These are phyloP conservation scores for Penicillium olsonii DNA, from an alignment of 2,329 filamentous ascomycete genomes.

Conservation along the genomic window DNA sequence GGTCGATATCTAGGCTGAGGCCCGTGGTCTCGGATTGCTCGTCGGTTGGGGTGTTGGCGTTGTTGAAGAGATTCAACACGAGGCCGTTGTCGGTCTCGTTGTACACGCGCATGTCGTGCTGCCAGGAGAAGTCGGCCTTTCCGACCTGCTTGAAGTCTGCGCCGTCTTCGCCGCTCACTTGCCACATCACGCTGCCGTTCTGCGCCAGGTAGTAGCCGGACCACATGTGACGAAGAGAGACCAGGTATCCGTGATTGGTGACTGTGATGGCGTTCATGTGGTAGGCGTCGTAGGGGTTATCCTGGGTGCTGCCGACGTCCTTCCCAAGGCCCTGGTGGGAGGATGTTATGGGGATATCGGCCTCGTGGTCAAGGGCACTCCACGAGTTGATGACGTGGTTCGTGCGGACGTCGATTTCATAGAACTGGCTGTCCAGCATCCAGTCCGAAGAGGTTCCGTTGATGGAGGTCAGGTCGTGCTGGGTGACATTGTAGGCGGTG, in stretches of 20 bases:
- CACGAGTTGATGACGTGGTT: conserved; percentile 36
- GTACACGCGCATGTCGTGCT: conserved; percentile 36
- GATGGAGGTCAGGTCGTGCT: conserved; percentile 32
- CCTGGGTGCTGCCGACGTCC: conserved; percentile 13
- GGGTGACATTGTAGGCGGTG: conserved; percentile 39
- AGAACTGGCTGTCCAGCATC: conserved; percentile 37
- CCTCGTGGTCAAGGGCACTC: conserved; percentile 37
- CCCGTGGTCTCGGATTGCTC: conserved; percentile 21
- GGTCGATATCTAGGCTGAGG: conserved; percentile 23
- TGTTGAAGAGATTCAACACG: conserved; percentile 33
- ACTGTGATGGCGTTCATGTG: conserved; percentile 38
- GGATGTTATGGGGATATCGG: conserved; percentile 29
- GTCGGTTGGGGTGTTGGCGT: conserved; percentile 22
- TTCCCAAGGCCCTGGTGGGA: conserved; percentile 25
- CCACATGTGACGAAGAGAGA: conserved; percentile 41
- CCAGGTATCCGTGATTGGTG: conserved; percentile 35
- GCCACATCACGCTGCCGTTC: conserved; percentile 27
- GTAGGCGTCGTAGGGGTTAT: conserved; percentile 37
- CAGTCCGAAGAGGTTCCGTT: conserved; percentile 33
- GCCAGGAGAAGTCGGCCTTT: conserved; percentile 27
- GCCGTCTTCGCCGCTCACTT: conserved; percentile 12
- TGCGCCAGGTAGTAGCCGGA: conserved; percentile 33
- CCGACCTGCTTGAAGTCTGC: conserved; percentile 24
- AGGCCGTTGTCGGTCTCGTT: conserved; percentile 32
- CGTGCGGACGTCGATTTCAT: conserved; percentile 37